Evolutionary conservation across 148 eudicot species (phyloP).

Genomic region (Fagopyrum tataricum): DNA sequence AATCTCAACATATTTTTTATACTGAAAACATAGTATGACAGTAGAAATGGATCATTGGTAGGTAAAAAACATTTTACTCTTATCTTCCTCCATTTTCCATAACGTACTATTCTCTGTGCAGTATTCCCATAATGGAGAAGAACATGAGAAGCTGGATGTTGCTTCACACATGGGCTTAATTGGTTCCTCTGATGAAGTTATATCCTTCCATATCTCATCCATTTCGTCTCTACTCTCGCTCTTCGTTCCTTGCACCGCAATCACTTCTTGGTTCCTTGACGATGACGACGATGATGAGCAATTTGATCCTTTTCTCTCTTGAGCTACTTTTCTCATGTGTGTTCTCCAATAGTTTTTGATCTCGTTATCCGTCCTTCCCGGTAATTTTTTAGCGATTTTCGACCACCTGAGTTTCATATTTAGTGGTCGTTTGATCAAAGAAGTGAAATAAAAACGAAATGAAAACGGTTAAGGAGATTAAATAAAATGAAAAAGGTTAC

Average conservation of each 20-base stretch:
- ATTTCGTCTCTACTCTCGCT: constrained; percentile 25
- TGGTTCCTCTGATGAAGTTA: constrained; percentile 37
- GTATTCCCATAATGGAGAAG: constrained; percentile 58
- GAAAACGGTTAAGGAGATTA: too few relatives aligned
- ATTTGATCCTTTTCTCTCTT: constrained; percentile 48
- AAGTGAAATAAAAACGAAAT: too few relatives aligned
- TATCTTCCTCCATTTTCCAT: constrained; percentile 47
- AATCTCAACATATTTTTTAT: too few relatives aligned
- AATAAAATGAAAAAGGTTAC: too few relatives aligned
- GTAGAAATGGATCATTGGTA: constrained; percentile 25
- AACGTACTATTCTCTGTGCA: constrained; percentile 28
- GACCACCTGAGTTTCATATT: constrained; percentile 50
- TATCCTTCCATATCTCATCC: constrained; percentile 92
- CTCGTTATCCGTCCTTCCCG: constrained; percentile 87
- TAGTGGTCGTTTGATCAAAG: too few relatives aligned
- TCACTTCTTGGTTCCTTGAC: constrained; percentile 23
- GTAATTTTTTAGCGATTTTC: constrained; percentile 64
- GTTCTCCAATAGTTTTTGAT: constrained; percentile 94
- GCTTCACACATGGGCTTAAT: constrained; percentile 37
- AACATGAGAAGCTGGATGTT: constrained; percentile 27
- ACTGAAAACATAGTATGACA: too few relatives aligned
- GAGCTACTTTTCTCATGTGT: constrained; percentile 83
- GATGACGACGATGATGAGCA: constrained; percentile 41
- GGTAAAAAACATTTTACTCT: constrained; percentile 36
- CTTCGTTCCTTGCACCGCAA: constrained; percentile 13